Percentiles rank a stretch among this genome's conserved stretches.
Evolutionary conservation across 73 alveolate species (phyloP).

Genomic region (Paramecium tetraurelia): DNA sequence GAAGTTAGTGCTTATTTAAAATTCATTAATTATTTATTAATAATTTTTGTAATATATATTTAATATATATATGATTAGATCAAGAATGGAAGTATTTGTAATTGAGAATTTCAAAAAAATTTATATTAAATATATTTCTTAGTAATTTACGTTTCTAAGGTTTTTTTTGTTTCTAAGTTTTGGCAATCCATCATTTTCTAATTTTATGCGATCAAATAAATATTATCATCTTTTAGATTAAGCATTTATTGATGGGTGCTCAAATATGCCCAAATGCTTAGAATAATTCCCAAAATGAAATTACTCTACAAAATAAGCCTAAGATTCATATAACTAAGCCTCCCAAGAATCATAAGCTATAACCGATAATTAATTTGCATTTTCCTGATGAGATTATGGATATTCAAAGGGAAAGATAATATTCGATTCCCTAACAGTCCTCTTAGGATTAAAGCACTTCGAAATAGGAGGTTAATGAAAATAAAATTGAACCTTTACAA

Average conservation of each 20-base stretch:
- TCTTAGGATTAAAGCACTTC: neutral
- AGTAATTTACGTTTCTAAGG: neutral
- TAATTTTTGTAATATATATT: neutral
- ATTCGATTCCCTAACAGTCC: neutral
- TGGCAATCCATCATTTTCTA: neutral
- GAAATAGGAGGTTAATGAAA: neutral
- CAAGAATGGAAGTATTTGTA: neutral
- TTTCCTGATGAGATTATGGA: neutral
- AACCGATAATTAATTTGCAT: neutral
- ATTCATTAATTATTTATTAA: neutral
- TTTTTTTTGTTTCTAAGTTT: neutral
- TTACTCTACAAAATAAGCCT: neutral
- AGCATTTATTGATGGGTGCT: neutral
- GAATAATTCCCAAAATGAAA: neutral
- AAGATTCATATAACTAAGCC: neutral
- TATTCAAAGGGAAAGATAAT: neutral
- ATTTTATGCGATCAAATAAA: neutral
- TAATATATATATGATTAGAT: neutral
- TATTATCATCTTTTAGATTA: neutral
- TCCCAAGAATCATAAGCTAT: neutral
- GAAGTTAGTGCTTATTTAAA: neutral
- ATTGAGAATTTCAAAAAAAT: neutral
- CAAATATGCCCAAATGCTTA: neutral
- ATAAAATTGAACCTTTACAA: neutral
- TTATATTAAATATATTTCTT: neutral